A percentile compares a stretch with the other conserved stretches of the same genome.
phyloP scores from a whole-genome alignment of 192 early-diverging fungal genomes.

The Linnemannia exigua region DNA sequence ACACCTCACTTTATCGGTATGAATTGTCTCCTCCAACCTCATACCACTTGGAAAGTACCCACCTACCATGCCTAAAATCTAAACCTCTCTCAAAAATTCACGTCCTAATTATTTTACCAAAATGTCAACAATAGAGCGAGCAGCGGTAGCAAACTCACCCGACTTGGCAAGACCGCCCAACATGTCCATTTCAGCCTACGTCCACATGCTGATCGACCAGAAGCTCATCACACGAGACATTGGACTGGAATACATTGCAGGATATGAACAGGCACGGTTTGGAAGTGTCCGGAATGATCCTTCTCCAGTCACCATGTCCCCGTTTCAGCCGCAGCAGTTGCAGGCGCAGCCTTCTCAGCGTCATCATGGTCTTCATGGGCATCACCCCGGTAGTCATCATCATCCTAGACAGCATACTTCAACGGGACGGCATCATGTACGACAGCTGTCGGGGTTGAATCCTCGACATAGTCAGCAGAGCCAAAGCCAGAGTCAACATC shows the following conservation, averaged over 20 bases:
- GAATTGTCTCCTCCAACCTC: neutral
- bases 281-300: slow-evolving; percentile 37
- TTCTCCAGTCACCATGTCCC: slow-evolving; percentile 18
- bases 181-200: slow-evolving; percentile 65
- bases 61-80: too few species aligned
- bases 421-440: neutral
- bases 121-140: slow-evolving; percentile 54
- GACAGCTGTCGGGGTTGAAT: slow-evolving; percentile 4
- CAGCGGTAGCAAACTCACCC: slow-evolving; percentile 53
- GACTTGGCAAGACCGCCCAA: slow-evolving; percentile 61
- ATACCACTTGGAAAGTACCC: too few species aligned
- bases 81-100: neutral
- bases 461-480: slow-evolving; percentile 8
- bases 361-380: slow-evolving; percentile 9
- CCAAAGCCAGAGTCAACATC: neutral
- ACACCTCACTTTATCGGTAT: slow-evolving; percentile 69
- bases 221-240: slow-evolving; percentile 59
- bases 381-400: too few species aligned
- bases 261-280: slow-evolving; percentile 71
- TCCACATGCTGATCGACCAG: slow-evolving; percentile 66
- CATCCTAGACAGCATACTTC: slow-evolving; percentile 18
- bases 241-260: slow-evolving; percentile 66
- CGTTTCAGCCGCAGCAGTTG: neutral
- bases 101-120: neutral
- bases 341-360: neutral